These are phyloP conservation scores for Colletotrichum tabaci DNA, from an alignment of 2,329 filamentous ascomycete species.

Conservation along the genomic window DNA sequence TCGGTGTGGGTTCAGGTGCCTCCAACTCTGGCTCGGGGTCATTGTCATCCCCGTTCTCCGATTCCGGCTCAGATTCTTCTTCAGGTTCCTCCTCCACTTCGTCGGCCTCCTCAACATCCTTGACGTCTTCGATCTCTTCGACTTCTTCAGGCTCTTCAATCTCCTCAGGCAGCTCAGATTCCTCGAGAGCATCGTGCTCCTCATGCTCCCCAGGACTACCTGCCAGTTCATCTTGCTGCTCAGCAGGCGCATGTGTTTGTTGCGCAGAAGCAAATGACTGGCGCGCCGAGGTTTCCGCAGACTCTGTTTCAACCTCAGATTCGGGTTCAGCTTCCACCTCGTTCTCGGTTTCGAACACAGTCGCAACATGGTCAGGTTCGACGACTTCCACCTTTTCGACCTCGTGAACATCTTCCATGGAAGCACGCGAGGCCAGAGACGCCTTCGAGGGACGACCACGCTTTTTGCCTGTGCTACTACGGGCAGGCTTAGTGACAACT, in stretches of 20 bases:
- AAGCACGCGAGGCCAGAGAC: conserved; percentile 49
- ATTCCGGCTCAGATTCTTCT: neutral
- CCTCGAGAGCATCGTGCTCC: conserved; percentile 12
- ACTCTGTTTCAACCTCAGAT: conserved; percentile 29
- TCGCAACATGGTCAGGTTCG: neutral
- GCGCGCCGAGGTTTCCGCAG: conserved; percentile 28
- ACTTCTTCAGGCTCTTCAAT: neutral
- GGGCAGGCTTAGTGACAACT: conserved; percentile 50
- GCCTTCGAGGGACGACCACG: conserved; percentile 52
- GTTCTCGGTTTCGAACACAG: neutral
- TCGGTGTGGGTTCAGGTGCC: conserved; percentile 34
- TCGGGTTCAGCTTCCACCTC: conserved; percentile 7
- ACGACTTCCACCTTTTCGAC: conserved; percentile 25
- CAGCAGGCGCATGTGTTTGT: conserved; percentile 38
- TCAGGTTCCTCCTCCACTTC: conserved; percentile 15
- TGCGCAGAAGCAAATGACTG: conserved; percentile 40
- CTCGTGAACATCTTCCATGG: conserved; percentile 29
- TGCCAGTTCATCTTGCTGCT: conserved; percentile 1
- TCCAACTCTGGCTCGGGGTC: conserved; percentile 36
- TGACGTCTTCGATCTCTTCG: no score
- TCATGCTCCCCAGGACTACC: conserved; percentile 9
- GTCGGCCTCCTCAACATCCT: neutral
- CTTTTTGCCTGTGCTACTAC: conserved; percentile 47
- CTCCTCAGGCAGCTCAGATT: conserved; percentile 1
- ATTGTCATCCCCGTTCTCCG: conserved; percentile 19